These are phyloP conservation scores for Lactuca saligna DNA, from an alignment of 129 eudicot genomes.

Conservation along the genomic window DNA sequence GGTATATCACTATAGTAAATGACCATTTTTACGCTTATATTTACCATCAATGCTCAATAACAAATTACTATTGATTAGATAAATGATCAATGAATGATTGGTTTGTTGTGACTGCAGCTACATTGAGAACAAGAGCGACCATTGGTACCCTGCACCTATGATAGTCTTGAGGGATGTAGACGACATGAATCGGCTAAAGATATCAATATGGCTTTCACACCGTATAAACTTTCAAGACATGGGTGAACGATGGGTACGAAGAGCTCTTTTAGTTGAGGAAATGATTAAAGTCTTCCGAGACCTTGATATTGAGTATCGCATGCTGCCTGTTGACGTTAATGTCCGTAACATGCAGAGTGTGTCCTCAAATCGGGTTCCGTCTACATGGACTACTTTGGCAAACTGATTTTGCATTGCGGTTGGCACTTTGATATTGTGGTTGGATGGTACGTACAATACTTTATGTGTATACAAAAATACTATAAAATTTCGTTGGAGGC, in stretches of 20 bases:
- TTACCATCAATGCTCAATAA: too few species aligned
- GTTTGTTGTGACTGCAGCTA: slow-evolving; percentile 20
- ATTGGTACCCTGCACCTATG: slow-evolving; percentile 30
- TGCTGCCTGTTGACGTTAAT: slow-evolving; percentile 31
- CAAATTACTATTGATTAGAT: neutral
- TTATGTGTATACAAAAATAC: too few species aligned
- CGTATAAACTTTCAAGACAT: slow-evolving; percentile 19
- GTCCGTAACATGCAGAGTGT: slow-evolving; percentile 22
- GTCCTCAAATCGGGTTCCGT: slow-evolving; percentile 29
- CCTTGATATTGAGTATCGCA: slow-evolving; percentile 32
- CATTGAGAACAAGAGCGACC: slow-evolving; percentile 29
- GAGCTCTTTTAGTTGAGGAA: slow-evolving; percentile 21
- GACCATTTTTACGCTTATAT: too few species aligned
- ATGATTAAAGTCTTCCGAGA: slow-evolving; percentile 24
- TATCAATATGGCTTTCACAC: slow-evolving; percentile 20
- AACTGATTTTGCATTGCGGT: neutral
- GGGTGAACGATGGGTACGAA: slow-evolving; percentile 23
- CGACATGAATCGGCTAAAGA: slow-evolving; percentile 23
- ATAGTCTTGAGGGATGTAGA: slow-evolving; percentile 20
- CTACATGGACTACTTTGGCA: slow-evolving; percentile 28
- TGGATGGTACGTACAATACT: too few species aligned
- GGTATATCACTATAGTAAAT: slow-evolving; percentile 10
- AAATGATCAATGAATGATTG: neutral
- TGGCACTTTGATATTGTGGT: too few species aligned
- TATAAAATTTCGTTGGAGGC: too few species aligned